Evolutionary conservation across 345 rosid genomes (phyloP).

Genomic region (Jatropha curcas): DNA sequence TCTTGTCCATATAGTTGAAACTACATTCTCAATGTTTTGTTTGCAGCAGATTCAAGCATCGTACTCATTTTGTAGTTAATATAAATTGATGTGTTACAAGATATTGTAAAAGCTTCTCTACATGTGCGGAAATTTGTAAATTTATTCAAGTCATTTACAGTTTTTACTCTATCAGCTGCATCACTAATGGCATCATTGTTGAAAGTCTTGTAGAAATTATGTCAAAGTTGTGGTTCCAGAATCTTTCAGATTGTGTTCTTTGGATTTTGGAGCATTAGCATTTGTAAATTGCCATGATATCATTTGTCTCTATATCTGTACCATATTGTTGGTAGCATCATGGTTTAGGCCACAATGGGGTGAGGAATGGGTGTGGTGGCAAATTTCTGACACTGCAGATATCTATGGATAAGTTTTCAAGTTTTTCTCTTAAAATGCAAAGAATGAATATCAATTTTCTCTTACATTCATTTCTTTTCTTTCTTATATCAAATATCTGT

Average conservation of each 20-base stretch:
- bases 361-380: neutral
- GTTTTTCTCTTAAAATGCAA: neutral
- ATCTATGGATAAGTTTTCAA: neutral
- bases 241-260: neutral
- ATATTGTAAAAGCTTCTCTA: neutral
- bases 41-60: neutral
- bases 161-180: neutral
- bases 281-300: neutral
- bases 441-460: neutral
- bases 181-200: neutral
- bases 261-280: neutral
- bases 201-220: neutral
- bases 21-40: neutral
- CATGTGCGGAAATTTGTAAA: neutral
- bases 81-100: neutral
- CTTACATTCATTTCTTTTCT: neutral
- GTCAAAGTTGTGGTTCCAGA: neutral
- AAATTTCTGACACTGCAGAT: neutral
- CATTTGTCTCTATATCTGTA: neutral
- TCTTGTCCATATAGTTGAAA: neutral
- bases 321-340: neutral
- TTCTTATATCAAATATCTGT: slow-evolving; percentile 8
- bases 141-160: neutral
- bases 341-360: neutral
- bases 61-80: too few relatives aligned